Evolutionary conservation across 345 rosid species (phyloP).

Genomic region (Tarenaya hassleriana): DNA sequence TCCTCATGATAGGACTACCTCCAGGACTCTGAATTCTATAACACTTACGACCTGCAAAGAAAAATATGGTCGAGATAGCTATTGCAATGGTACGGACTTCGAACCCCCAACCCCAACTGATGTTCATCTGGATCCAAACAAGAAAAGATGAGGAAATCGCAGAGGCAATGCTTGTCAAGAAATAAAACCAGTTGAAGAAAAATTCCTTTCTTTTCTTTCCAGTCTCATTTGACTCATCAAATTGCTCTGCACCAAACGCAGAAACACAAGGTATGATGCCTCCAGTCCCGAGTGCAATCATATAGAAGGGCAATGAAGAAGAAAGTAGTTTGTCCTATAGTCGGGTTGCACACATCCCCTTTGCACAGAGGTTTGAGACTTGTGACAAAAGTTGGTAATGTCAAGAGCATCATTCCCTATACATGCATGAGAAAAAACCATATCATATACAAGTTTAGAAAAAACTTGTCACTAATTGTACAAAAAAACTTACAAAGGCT

Average conservation of each 20-base stretch:
- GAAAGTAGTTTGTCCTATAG: slow-evolving; percentile 25
- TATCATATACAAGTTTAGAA: too few relatives aligned
- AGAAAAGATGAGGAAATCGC: slow-evolving; percentile 46
- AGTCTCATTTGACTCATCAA: slow-evolving; percentile 33
- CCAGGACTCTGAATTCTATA: slow-evolving; percentile 44
- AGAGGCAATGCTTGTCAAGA: slow-evolving; percentile 44
- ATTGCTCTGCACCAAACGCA: slow-evolving; percentile 57
- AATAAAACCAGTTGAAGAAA: slow-evolving; percentile 55
- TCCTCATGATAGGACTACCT: slow-evolving; percentile 46
- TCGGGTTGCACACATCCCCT: slow-evolving; percentile 29
- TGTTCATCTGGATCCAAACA: slow-evolving; percentile 49
- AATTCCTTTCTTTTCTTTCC: slow-evolving; percentile 46
- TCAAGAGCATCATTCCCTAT: slow-evolving; percentile 47
- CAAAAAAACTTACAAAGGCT: slow-evolving; percentile 30
- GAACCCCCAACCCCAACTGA: slow-evolving; percentile 55
- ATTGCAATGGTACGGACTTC: slow-evolving; percentile 45
- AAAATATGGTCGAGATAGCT: slow-evolving; percentile 41
- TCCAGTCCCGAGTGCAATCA: slow-evolving; percentile 44
- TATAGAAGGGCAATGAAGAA: slow-evolving; percentile 42
- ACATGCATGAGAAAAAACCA: too few relatives aligned
- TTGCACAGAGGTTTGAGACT: slow-evolving; percentile 38
- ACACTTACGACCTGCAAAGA: slow-evolving; percentile 40
- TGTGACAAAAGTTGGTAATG: slow-evolving; percentile 45
- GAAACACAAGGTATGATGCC: slow-evolving; percentile 61
- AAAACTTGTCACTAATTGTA: neutral